Evolutionary conservation across 140 eudicot species (phyloP), one percentile per base, ranked within the genome.

Genomic region (Erigeron philadelphicus): DNA sequence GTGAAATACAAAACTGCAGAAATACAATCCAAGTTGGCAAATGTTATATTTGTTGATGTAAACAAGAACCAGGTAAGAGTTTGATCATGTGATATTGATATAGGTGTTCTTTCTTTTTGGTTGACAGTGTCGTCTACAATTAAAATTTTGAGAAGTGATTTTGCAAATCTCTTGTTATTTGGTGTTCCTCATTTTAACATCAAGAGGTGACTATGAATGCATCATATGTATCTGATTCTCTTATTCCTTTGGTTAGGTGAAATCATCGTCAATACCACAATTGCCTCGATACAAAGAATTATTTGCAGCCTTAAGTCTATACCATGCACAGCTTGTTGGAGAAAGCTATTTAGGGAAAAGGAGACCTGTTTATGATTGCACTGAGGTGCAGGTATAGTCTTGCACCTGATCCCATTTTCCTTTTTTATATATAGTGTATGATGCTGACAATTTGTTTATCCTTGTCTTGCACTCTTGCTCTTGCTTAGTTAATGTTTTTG

Each of bases 241-340:
- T 19, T 66, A 8, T 75, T 78, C 16, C 59, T 21, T 64, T 71
- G 80, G 40, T 57, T 62, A 93, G 98, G 98, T 88, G 74, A 93
- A 78, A 76, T 84, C 95, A 38, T 84, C 88, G 7, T 66, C 96
- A 49, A 46, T 93, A 75, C 98, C 96, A 52, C 81, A 80, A 67
- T 79, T 93, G 66, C 98, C 98, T 18, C 80, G 44, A 42, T 83
- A 83, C n/a, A 81, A 73, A 67, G 95, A 89, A 63, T 77, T 93
- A 67, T 81, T 59, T 65, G 69, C 95, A 59, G 65, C 84, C 11
- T 78, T 93, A 58, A 85, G 79, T 67, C 92, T 90, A 40, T 93
- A 81, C 78, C 96, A 93, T 61, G 78, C 87, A 60, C 89, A 86
- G 75, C 95, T 93, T 70, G 98, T 89, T 31, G 98, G 96, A 62